Percentiles rank a stretch among this genome's conserved stretches.
Evolutionary conservation across 2,329 filamentous ascomycete species (phyloP).

Genomic region (Fusarium nisikadoi): DNA sequence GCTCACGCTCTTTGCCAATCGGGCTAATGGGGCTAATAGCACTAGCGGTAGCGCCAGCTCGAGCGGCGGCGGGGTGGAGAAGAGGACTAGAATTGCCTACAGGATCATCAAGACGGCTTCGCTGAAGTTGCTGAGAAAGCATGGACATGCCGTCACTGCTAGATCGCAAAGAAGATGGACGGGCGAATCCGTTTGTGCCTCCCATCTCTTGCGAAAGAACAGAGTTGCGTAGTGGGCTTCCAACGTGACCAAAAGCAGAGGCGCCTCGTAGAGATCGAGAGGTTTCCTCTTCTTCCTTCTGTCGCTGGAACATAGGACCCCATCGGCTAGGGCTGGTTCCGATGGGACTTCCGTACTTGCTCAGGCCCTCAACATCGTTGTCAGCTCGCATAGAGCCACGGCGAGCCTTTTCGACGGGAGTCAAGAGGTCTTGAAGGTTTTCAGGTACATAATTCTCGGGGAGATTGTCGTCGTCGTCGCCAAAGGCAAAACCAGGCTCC

Average conservation of each 20-base stretch:
- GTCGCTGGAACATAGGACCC: constrained; percentile 69
- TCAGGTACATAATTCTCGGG: constrained; percentile 75
- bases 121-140: constrained; percentile 71
- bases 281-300: constrained; percentile 67
- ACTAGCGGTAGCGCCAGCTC: constrained; percentile 51
- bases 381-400: constrained; percentile 69
- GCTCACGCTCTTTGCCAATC: constrained; percentile 54
- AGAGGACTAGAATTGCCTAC: constrained; percentile 58
- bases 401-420: constrained; percentile 73
- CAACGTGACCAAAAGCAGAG: constrained; percentile 74
- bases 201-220: constrained; percentile 66
- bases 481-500: constrained; percentile 76
- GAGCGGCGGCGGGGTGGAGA: constrained; percentile 61
- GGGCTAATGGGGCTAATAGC: constrained; percentile 53
- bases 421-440: constrained; percentile 72
- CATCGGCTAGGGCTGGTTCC: constrained; percentile 70
- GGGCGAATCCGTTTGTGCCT: constrained; percentile 52
- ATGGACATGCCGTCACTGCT: constrained; percentile 66
- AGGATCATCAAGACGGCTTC: constrained; percentile 64
- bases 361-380: constrained; percentile 62
- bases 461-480: constrained; percentile 75
- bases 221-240: constrained; percentile 72
- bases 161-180: constrained; percentile 54
- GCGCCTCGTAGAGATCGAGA: constrained; percentile 50
- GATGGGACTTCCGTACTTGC: constrained; percentile 71